Evolutionary conservation across 371 early-diverging fungal genomes (phyloP).

Genomic region (Apophysomyces elegans): DNA sequence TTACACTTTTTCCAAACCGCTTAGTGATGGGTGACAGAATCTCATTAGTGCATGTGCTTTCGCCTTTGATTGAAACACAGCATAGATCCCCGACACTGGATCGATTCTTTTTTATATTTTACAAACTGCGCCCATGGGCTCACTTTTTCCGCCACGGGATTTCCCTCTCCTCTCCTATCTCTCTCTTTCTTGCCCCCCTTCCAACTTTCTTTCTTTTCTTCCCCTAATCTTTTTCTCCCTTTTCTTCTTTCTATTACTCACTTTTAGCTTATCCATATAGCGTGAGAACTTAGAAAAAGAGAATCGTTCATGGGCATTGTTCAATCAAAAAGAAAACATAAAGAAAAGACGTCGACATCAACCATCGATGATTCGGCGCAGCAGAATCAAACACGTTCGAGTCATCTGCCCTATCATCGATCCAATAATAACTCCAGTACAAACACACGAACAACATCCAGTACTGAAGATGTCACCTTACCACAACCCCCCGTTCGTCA

Average conservation of each 20-base stretch:
- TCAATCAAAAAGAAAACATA: constrained; percentile 3
- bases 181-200: neutral
- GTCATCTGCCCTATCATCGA: constrained; percentile 8
- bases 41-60: neutral
- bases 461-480: neutral
- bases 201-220: constrained; percentile 18
- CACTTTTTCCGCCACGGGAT: neutral
- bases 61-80: neutral
- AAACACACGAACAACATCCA: neutral
- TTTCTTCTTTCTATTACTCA: neutral
- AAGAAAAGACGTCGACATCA: neutral
- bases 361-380: neutral
- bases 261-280: no score
- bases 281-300: no score
- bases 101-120: neutral
- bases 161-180: neutral
- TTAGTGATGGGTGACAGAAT: no score
- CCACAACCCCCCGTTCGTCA: constrained; percentile 4
- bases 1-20: no score
- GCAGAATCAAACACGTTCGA: constrained; percentile 1
- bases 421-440: constrained; percentile 8
- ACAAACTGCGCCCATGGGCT: constrained; percentile 1
- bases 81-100: neutral
- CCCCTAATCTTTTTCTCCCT: neutral
- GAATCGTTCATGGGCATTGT: constrained; percentile 2